Evolutionary conservation across 2,329 filamentous ascomycete genomes (phyloP).

Genomic region (Neonectria punicea): DNA sequence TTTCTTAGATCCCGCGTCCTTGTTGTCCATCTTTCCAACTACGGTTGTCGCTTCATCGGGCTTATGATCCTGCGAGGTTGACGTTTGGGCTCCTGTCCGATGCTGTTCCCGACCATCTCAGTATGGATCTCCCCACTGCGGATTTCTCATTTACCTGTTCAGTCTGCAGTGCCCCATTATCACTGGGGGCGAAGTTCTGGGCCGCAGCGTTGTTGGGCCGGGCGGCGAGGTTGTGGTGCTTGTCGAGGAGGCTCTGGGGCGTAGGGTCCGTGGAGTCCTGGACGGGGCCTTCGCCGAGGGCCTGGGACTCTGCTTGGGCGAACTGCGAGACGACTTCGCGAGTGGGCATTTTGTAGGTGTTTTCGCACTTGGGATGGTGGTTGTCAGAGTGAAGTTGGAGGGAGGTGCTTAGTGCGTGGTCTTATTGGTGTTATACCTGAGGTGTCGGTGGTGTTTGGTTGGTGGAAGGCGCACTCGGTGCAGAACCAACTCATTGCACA

Average conservation of each 20-base stretch:
- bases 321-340: conserved; percentile 37
- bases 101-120: conserved; percentile 25
- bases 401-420: neutral
- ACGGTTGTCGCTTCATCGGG: conserved; percentile 23
- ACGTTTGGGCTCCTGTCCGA: conserved; percentile 40
- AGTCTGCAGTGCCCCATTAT: conserved; percentile 20
- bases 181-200: neutral
- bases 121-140: rapidly evolving
- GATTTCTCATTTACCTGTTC: conserved; percentile 18
- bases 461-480: neutral
- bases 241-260: conserved; percentile 40
- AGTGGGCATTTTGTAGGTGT: conserved; percentile 31
- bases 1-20: neutral
- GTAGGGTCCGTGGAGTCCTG: conserved; percentile 11
- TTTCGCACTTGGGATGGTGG: neutral
- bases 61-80: conserved; percentile 40
- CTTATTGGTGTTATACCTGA: neutral
- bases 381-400: neutral
- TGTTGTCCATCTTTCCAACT: neutral
- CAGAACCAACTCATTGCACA: neutral
- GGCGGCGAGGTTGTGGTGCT: conserved; percentile 40
- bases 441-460: neutral
- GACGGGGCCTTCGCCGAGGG: conserved; percentile 36
- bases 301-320: conserved; percentile 22
- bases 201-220: conserved; percentile 20